Evolutionary conservation across 1,139 yeast genomes (phyloP), one percentile per base, ranked within the genome.

Genomic region (Scheffersomyces segobiensis): DNA sequence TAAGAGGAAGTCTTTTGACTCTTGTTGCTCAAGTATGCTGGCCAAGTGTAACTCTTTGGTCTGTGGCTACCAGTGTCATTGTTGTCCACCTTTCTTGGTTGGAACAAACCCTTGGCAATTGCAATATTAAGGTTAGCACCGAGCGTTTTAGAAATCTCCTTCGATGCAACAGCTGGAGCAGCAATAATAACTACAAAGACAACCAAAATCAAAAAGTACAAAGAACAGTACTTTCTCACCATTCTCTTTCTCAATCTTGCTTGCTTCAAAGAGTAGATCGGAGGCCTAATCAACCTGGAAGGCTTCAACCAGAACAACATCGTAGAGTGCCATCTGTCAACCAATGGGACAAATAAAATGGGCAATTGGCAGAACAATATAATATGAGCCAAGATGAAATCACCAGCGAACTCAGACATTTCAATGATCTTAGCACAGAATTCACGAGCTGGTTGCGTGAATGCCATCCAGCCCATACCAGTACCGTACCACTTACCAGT

Each of bases 221-320:
- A 82, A 24, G 91, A 78, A 65, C 97, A 89, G 82, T 95, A 96
- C 80, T 93, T 93, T 79, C 92, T 89, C 53, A 96, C 98, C 97
- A 96, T 95, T 81, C 99, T 89, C 90, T 91, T 93, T 83, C 99
- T 91, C 76, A 96, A 88, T 80, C 93, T 89, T 65, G 96, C 96
- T 81, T 96, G 99, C 80, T 96, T 95, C 81, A 95, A 84, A 19
- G 98, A 93, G 80, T 92, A 96, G 73, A 96, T 95, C 68, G 99
- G 99, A 65, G 98, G 99, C 79, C 99, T 91, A 72, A 95, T 95
- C 82, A 95, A 97, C 80, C 97, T 89, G 62, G 96, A 89, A 63
- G 99, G 99, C 77, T 93, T 91, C 79, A 95, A 88, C 99, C 99
- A 95, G 88, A 95, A 95, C 79, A 95, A 85, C 95, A 95, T 88